Conservation (phyloP, 2,329 filamentous ascomycete genomes). For the Hansfordia pulvinata region DNA sequence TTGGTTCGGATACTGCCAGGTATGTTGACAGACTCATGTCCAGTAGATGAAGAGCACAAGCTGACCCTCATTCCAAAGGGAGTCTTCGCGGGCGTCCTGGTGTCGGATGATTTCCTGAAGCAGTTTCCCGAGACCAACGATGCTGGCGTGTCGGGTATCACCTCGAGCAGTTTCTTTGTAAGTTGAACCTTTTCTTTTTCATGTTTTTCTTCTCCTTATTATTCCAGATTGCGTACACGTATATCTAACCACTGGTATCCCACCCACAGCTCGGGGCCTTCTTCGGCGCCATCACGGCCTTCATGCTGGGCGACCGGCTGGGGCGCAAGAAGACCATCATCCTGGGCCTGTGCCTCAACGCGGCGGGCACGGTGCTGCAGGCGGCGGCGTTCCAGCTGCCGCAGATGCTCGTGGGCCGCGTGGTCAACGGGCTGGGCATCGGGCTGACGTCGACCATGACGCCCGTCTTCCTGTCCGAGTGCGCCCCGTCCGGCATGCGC, state of each 20-base stretch:
- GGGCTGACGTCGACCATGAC: conserved; percentile 16
- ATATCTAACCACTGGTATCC: too few relatives aligned
- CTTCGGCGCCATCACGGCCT: conserved; percentile 52
- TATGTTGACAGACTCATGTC: conserved; percentile 7
- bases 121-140: conserved; percentile 22
- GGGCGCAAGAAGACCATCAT: conserved; percentile 56
- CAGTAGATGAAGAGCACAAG: too few relatives aligned
- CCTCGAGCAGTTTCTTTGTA: conserved; percentile 28
- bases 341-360: conserved; percentile 45
- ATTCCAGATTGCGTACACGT: too few relatives aligned
- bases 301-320: conserved; percentile 46
- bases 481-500: conserved; percentile 12
- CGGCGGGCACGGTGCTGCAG: conserved; percentile 49
- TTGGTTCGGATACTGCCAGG: conserved; percentile 18
- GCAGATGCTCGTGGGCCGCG: conserved; percentile 13
- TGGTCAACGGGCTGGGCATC: conserved; percentile 16
- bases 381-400: conserved; percentile 11
- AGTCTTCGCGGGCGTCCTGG: conserved; percentile 26
- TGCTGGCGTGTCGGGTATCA: conserved; percentile 27
- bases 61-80: conserved; percentile 14
- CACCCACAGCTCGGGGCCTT: conserved; percentile 46
- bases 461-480: conserved; percentile 14
- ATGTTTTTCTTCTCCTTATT: neutral
- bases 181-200: conserved; percentile 8
- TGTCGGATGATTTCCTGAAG: conserved; percentile 23